These are phyloP conservation scores for Trichoderma atrobrunneum DNA, from an alignment of 2,329 filamentous ascomycete species.

Conservation along the genomic window DNA sequence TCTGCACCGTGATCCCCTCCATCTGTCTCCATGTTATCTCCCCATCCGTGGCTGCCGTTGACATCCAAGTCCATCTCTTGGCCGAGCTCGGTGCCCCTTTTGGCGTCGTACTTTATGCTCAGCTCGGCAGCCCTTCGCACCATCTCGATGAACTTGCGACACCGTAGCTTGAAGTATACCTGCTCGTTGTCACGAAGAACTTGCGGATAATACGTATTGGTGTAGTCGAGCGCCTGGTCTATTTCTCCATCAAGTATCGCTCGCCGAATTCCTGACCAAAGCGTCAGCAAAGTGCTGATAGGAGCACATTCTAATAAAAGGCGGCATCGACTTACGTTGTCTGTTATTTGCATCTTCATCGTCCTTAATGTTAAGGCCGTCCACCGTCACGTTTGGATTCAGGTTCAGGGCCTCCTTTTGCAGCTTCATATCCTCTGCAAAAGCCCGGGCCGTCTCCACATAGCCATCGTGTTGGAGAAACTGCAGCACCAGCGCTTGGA, in stretches of 20 bases:
- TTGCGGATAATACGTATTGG: constrained; percentile 71
- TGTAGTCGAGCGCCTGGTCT: constrained; percentile 82
- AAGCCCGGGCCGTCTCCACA: constrained; percentile 85
- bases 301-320: background rate
- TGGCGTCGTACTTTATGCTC: constrained; percentile 46
- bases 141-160: constrained; percentile 94
- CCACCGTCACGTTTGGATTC: constrained; percentile 50
- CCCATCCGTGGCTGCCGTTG: constrained; percentile 41
- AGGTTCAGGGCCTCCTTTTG: constrained; percentile 70
- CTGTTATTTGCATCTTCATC: constrained; percentile 83
- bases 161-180: constrained; percentile 83
- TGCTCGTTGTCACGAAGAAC: constrained; percentile 78
- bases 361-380: constrained; percentile 67
- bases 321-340: constrained; percentile 61
- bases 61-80: constrained; percentile 57
- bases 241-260: constrained; percentile 91
- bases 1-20: constrained; percentile 37
- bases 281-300: background rate
- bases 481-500: constrained; percentile 78
- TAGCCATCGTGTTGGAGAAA: constrained; percentile 95
- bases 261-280: constrained; percentile 68
- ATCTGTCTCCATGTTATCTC: constrained; percentile 56
- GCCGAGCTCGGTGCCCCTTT: constrained; percentile 44
- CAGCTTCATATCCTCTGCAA: constrained; percentile 73
- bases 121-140: constrained; percentile 71